Conservation (phyloP, 2,329 filamentous ascomycete genomes). For the Apiospora kogelbergensis region DNA sequence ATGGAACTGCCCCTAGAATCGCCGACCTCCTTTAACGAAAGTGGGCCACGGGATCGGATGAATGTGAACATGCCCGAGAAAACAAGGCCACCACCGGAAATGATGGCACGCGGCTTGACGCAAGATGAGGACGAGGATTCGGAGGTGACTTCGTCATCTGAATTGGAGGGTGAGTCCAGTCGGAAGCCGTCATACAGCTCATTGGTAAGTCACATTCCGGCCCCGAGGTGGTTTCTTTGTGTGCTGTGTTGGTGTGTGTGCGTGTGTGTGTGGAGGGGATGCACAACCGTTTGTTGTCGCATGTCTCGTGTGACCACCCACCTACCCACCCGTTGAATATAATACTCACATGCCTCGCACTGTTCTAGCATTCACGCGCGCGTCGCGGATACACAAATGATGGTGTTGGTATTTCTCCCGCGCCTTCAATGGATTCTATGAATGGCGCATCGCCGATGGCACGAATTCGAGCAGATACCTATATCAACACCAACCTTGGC, state of each 20-base stretch:
- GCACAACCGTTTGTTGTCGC: background rate
- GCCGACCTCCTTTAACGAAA: slow-evolving; percentile 76
- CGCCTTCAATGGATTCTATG: slow-evolving; percentile 89
- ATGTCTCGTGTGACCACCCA: slow-evolving; percentile 6
- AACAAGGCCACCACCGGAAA: slow-evolving; percentile 83
- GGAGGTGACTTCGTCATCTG: slow-evolving; percentile 77
- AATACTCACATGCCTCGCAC: background rate
- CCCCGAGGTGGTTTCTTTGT: background rate
- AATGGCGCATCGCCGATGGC: slow-evolving; percentile 64
- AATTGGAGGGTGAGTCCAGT: slow-evolving; percentile 75
- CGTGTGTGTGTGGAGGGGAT: background rate
- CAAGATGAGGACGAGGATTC: slow-evolving; percentile 91
- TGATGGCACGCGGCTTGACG: slow-evolving; percentile 81
- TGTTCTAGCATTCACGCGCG: slow-evolving; percentile 50
- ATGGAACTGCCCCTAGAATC: slow-evolving; percentile 95
- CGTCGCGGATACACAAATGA: slow-evolving; percentile 66
- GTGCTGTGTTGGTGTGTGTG: background rate
- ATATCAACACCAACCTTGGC: slow-evolving; percentile 49
- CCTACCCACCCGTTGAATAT: background rate
- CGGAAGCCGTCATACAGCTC: slow-evolving; percentile 69
- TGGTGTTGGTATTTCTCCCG: slow-evolving; percentile 68
- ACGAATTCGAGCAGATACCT: slow-evolving; percentile 57
- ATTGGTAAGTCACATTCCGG: slow-evolving; percentile 50
- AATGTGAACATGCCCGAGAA: slow-evolving; percentile 87
- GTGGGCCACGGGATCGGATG: slow-evolving; percentile 82